These are phyloP conservation scores for Bruguiera parviflora DNA, from an alignment of 345 rosid species.

Conservation along the genomic window DNA sequence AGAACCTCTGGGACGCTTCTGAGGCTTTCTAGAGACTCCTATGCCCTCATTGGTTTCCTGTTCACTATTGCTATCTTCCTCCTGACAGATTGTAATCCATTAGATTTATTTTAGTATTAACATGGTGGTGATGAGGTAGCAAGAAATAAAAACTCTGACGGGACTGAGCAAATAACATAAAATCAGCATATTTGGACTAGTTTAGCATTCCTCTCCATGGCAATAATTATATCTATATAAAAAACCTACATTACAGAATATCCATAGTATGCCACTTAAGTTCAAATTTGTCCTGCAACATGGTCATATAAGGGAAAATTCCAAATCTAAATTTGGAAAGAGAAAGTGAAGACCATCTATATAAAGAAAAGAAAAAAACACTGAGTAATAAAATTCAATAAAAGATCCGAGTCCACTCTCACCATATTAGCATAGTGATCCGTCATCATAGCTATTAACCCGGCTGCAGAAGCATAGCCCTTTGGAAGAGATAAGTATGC, in stretches of 20 bases:
- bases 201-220: background rate
- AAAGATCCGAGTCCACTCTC: constrained; percentile 2
- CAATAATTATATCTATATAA: background rate
- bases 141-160: too few relatives aligned
- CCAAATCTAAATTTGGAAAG: background rate
- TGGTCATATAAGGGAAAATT: background rate
- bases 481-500: constrained; percentile 87
- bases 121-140: too few relatives aligned
- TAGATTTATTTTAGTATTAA: constrained; percentile 5
- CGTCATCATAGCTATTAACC: constrained; percentile 83
- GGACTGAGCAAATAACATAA: too few relatives aligned
- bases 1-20: constrained; percentile 50
- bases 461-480: constrained; percentile 81
- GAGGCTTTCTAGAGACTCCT: constrained; percentile 43
- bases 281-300: too few relatives aligned
- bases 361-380: too few relatives aligned
- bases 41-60: constrained; percentile 51
- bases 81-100: constrained; percentile 40
- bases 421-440: constrained; percentile 76
- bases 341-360: background rate
- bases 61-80: constrained; percentile 77
- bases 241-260: background rate
- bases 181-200: background rate
- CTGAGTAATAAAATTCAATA: background rate
- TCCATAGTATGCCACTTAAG: too few relatives aligned